Evolutionary conservation across 768 basidiomycete species (phyloP).

Genomic region (Astraeus odoratus): DNA sequence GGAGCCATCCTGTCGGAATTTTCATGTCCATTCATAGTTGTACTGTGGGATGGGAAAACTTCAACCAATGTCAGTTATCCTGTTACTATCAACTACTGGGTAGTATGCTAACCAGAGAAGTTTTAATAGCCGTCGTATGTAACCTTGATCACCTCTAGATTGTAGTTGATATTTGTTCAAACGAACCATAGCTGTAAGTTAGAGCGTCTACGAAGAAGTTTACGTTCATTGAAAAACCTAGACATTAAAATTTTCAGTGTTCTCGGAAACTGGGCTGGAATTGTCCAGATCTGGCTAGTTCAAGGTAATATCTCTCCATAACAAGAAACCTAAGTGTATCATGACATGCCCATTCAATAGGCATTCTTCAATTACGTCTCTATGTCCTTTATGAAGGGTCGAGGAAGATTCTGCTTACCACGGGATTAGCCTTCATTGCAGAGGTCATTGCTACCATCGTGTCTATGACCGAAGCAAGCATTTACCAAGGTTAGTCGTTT

Average conservation of each 20-base stretch:
- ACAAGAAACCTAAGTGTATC: too few relatives aligned
- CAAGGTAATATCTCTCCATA: not conserved
- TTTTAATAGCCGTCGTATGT: too few relatives aligned
- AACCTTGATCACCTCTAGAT: too few relatives aligned
- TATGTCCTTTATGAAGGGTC: constrained; percentile 54
- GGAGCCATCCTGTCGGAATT: too few relatives aligned
- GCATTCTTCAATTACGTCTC: constrained; percentile 56
- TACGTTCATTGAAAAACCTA: not conserved
- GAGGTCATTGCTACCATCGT: not conserved
- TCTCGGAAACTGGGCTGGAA: not conserved
- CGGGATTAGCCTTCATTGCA: constrained; percentile 35
- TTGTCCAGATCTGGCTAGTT: not conserved
- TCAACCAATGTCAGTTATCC: not conserved
- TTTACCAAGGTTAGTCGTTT: not conserved
- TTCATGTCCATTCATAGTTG: not conserved
- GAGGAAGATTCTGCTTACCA: constrained; percentile 42
- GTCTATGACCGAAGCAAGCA: not conserved
- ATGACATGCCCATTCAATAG: constrained; percentile 29
- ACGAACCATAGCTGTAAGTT: not conserved
- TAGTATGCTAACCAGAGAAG: too few relatives aligned
- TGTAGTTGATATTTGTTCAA: not conserved
- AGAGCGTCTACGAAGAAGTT: too few relatives aligned
- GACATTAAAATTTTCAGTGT: not conserved
- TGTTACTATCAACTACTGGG: not conserved
- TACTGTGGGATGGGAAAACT: not conserved